phyloP scores from a whole-genome alignment of 2,329 filamentous ascomycete genomes.

The Colletotrichum salicis region DNA sequence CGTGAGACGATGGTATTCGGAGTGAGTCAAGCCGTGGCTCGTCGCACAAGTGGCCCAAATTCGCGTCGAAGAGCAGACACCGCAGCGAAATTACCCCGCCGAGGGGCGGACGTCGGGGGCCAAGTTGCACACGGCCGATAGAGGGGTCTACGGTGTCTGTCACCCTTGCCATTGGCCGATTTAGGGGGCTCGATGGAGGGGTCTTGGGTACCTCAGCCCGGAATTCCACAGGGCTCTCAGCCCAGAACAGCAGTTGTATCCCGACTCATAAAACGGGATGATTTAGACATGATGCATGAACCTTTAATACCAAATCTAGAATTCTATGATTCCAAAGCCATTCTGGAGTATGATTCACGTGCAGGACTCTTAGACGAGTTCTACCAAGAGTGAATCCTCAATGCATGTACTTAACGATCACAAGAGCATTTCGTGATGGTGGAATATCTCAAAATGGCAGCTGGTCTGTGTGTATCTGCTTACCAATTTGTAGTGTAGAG shows the following conservation, averaged over 20 bases:
- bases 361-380: background rate
- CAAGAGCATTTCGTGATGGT: background rate
- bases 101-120: slow-evolving; percentile 33
- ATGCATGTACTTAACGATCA: background rate
- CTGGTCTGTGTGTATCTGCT: slow-evolving; percentile 34
- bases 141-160: slow-evolving; percentile 31
- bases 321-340: background rate
- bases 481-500: slow-evolving; percentile 31
- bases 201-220: background rate
- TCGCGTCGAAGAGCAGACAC: slow-evolving; percentile 8
- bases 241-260: slow-evolving; percentile 21
- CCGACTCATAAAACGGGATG: background rate
- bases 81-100: slow-evolving; percentile 36
- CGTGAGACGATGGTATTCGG: background rate
- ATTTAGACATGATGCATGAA: background rate
- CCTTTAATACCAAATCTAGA: background rate
- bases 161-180: slow-evolving; percentile 27
- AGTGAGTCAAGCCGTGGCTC: slow-evolving; percentile 31
- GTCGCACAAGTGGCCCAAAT: slow-evolving; percentile 27
- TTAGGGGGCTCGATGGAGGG: slow-evolving; percentile 13
- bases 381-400: background rate
- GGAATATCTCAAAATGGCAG: background rate
- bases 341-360: background rate
- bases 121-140: slow-evolving; percentile 29
- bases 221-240: slow-evolving; percentile 28